Evolutionary conservation across 1,284 basidiomycete species (phyloP).

Genomic region (Chalciporus piperatoides): DNA sequence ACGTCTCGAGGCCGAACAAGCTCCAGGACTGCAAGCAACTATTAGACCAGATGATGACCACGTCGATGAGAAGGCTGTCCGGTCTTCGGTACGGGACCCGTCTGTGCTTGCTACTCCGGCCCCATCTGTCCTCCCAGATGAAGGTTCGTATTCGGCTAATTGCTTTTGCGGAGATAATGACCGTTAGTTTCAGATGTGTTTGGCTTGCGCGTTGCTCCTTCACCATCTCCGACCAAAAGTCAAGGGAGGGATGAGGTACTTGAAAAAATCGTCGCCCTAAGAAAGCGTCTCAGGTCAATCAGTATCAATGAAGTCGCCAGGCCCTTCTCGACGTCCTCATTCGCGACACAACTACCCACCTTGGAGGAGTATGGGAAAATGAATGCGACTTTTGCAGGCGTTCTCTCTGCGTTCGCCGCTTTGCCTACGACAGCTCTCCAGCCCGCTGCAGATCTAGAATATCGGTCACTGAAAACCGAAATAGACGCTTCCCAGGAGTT

Average conservation of each 20-base stretch:
- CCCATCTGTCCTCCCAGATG: slow-evolving; percentile 8
- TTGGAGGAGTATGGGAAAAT: slow-evolving; percentile 44
- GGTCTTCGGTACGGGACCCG: neutral
- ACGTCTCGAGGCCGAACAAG: slow-evolving; percentile 25
- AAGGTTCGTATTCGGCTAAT: slow-evolving; percentile 25
- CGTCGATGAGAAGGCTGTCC: neutral
- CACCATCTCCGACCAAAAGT: slow-evolving; percentile 31
- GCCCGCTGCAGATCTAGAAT: slow-evolving; percentile 47
- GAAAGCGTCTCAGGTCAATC: slow-evolving; percentile 59
- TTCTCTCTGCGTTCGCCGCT: slow-evolving; percentile 44
- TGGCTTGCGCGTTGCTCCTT: slow-evolving; percentile 39
- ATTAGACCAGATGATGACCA: slow-evolving; percentile 6
- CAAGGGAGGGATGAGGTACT: slow-evolving; percentile 39
- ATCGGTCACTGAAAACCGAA: slow-evolving; percentile 58
- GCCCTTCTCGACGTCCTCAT: slow-evolving; percentile 35
- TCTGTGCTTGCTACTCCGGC: neutral
- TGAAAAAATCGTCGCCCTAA: slow-evolving; percentile 41
- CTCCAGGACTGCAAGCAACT: neutral
- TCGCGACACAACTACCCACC: slow-evolving; percentile 50
- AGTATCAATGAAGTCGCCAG: slow-evolving; percentile 53
- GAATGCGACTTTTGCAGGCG: slow-evolving; percentile 41
- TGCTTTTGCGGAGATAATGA: slow-evolving; percentile 4
- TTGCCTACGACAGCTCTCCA: slow-evolving; percentile 46
- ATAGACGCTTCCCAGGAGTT: slow-evolving; percentile 47
- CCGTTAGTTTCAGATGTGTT: slow-evolving; percentile 50